A percentile compares a stretch with the other conserved stretches of the same genome.
Conservation (phyloP, 768 basidiomycete species). For the Leucocoprinus birnbaumii region DNA sequence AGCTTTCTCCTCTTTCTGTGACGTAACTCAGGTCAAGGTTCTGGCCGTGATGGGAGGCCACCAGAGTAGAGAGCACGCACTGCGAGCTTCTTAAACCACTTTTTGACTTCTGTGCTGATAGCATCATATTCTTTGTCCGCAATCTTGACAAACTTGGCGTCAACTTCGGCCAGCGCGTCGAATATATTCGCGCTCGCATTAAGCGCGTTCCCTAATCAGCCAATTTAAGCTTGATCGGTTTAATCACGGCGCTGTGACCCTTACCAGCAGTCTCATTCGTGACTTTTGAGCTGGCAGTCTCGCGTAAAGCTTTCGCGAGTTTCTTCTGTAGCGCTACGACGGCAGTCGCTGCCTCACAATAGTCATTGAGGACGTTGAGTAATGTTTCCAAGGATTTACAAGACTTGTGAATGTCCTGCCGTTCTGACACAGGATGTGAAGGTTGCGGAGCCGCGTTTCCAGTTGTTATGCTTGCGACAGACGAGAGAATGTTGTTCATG, state of each 20-base stretch:
- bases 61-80: constrained; percentile 38
- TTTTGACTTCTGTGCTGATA: constrained; percentile 69
- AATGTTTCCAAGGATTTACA: constrained; percentile 75
- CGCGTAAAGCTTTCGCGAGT: constrained; percentile 65
- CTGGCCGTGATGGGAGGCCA: background rate
- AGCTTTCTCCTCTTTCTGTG: constrained; percentile 74
- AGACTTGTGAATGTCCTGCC: constrained; percentile 74
- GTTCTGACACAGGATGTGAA: constrained; percentile 37
- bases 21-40: background rate
- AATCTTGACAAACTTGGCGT: constrained; percentile 71
- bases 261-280: constrained; percentile 63
- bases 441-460: background rate
- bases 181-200: constrained; percentile 62
- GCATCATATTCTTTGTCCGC: constrained; percentile 70
- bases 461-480: background rate
- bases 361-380: constrained; percentile 66
- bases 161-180: constrained; percentile 68
- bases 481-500: constrained; percentile 8
- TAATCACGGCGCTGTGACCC: constrained; percentile 13
- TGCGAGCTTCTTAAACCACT: constrained; percentile 83
- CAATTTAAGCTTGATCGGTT: constrained; percentile 10
- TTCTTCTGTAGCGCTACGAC: constrained; percentile 71
- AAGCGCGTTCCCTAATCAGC: constrained; percentile 60
- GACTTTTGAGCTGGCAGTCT: constrained; percentile 57
- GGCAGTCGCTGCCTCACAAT: constrained; percentile 66